Evolutionary conservation across 352 stramenopile genomes (phyloP).

Genomic region (Globisporangium alternatum): DNA sequence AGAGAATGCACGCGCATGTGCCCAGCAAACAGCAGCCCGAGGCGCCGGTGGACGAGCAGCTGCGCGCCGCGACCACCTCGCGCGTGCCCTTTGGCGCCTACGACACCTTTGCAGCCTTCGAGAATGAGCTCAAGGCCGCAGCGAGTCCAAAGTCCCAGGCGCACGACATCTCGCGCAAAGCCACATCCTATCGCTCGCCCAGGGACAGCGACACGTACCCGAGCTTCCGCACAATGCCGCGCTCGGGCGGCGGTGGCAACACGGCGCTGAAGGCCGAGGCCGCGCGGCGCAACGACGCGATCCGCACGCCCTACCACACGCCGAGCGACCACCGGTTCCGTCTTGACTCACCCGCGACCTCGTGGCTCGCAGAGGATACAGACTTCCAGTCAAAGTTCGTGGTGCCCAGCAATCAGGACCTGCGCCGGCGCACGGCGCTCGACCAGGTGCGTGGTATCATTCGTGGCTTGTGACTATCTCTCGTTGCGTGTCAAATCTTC

Average conservation of each 20-base stretch:
- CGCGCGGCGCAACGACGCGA: slow-evolving; percentile 41
- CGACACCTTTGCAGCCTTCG: slow-evolving; percentile 12
- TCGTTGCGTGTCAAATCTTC: not conserved
- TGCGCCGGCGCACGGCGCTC: slow-evolving; percentile 45
- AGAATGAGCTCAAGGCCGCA: not conserved
- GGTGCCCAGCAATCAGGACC: slow-evolving; percentile 59
- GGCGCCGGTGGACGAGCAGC: slow-evolving; percentile 8
- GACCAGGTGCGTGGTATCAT: slow-evolving; percentile 37
- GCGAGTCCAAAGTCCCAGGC: not conserved
- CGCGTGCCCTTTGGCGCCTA: slow-evolving; percentile 10
- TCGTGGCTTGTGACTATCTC: not conserved
- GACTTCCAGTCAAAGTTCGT: slow-evolving; percentile 75
- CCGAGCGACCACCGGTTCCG: slow-evolving; percentile 49
- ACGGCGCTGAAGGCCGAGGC: slow-evolving; percentile 35
- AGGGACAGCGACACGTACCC: slow-evolving; percentile 22
- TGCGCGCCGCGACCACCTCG: slow-evolving; percentile 7
- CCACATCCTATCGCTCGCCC: slow-evolving; percentile 21
- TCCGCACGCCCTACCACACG: slow-evolving; percentile 40
- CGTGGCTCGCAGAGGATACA: slow-evolving; percentile 15
- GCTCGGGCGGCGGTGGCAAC: slow-evolving; percentile 20
- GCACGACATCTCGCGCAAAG: slow-evolving; percentile 9
- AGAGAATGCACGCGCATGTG: not conserved
- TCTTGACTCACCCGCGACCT: slow-evolving; percentile 23
- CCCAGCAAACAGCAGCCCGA: not conserved
- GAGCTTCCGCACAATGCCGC: slow-evolving; percentile 28